phyloP scores from a whole-genome alignment of 169 alveolate genomes.

The Besnoitia besnoiti region DNA sequence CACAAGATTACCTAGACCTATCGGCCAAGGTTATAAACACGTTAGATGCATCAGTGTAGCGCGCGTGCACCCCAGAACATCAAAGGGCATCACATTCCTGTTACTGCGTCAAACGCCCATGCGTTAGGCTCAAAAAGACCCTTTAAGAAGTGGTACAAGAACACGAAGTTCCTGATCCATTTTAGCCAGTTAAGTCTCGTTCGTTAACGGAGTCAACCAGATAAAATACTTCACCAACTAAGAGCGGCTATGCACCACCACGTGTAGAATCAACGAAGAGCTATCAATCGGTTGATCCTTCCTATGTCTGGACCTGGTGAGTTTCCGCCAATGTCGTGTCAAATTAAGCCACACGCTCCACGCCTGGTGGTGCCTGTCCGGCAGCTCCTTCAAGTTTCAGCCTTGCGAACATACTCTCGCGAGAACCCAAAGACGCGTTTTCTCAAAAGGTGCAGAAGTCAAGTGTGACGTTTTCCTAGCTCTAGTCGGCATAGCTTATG shows the following conservation, averaged over 20 bases:
- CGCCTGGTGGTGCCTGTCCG: constrained; percentile 95
- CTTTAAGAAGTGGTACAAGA: too few relatives aligned
- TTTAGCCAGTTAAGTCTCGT: constrained; percentile 86
- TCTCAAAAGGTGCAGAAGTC: constrained; percentile 90
- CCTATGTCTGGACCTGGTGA: constrained; percentile 89
- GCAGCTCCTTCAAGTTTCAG: constrained; percentile 93
- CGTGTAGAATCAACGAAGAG: constrained; percentile 90
- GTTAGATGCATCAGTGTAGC: too few relatives aligned
- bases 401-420: constrained; percentile 96
- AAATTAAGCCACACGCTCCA: constrained; percentile 93
- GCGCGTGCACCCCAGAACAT: too few relatives aligned
- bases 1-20: constrained; percentile 82
- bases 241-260: constrained; percentile 94
- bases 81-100: too few relatives aligned
- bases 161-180: too few relatives aligned
- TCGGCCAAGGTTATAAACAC: constrained; percentile 81
- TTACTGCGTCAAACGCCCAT: too few relatives aligned
- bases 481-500: constrained; percentile 93
- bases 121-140: too few relatives aligned
- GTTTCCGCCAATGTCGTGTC: constrained; percentile 92
- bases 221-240: constrained; percentile 84
- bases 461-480: constrained; percentile 80
- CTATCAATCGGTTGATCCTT: constrained; percentile 90
- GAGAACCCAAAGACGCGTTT: constrained; percentile 90
- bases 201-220: constrained; percentile 91